Percentiles rank a stretch among this genome's conserved stretches.
Conservation (phyloP, 2,329 filamentous ascomycete species). For the Trichoderma sp. region DNA sequence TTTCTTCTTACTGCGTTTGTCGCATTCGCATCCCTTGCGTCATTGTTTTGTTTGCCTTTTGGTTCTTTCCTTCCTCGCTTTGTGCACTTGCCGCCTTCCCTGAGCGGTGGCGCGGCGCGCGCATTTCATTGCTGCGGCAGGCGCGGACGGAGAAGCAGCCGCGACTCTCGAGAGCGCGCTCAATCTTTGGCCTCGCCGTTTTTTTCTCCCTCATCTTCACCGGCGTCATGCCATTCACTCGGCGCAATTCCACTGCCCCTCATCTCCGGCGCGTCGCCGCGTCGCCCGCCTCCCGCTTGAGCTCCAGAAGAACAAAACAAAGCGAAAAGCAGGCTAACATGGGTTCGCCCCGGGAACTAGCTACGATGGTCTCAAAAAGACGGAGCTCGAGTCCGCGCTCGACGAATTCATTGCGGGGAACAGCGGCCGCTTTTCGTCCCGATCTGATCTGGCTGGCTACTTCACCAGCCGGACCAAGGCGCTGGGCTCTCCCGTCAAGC, state of each 20-base stretch:
- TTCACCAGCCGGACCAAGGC: conserved; percentile 65
- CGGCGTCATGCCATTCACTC: neutral
- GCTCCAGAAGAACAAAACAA: neutral
- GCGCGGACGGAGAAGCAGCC: neutral
- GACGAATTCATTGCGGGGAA: conserved; percentile 72
- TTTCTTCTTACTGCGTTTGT: neutral
- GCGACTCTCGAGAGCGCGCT: neutral
- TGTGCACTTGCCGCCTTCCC: neutral
- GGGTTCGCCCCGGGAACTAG: conserved; percentile 39
- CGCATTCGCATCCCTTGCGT: conserved; percentile 11
- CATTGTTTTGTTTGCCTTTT: conserved; percentile 15
- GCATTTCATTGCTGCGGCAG: neutral
- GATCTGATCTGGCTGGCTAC: conserved; percentile 67
- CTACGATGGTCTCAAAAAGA: conserved; percentile 69
- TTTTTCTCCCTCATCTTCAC: neutral
- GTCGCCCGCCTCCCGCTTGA: neutral
- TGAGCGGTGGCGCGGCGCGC: neutral
- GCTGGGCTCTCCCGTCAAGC: conserved; percentile 60
- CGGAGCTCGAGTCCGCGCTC: conserved; percentile 71
- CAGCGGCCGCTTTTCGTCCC: conserved; percentile 58
- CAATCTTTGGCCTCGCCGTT: neutral
- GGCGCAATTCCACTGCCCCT: neutral
- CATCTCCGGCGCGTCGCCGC: neutral
- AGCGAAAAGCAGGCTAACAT: conserved; percentile 7
- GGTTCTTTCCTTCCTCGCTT: neutral